Conservation (phyloP, 2,329 filamentous ascomycete species). For the Emergomyces orientalis region DNA sequence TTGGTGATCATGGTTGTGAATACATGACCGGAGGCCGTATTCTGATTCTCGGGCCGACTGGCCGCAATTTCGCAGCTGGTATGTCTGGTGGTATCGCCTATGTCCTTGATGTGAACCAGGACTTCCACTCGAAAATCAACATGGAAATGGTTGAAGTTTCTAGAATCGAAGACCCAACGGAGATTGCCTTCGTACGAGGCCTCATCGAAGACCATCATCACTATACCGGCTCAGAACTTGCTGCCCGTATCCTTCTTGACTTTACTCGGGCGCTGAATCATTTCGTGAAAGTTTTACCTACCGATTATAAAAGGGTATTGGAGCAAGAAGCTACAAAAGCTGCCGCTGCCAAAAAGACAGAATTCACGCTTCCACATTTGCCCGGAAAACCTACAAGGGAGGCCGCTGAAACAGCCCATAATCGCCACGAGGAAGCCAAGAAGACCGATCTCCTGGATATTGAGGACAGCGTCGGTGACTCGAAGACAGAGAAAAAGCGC, state of each 20-base stretch:
- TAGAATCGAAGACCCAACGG: constrained; percentile 69
- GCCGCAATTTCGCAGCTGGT: constrained; percentile 93
- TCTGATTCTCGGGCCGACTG: constrained; percentile 75
- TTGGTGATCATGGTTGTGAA: constrained; percentile 93
- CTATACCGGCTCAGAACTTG: constrained; percentile 92
- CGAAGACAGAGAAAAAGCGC: constrained; percentile 79
- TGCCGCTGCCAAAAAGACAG: constrained; percentile 71
- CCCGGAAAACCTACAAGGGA: constrained; percentile 42
- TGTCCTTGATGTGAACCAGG: constrained; percentile 76
- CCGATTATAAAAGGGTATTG: constrained; percentile 91
- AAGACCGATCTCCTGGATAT: constrained; percentile 72
- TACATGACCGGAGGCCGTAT: constrained; percentile 98
- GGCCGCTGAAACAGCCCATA: constrained; percentile 44
- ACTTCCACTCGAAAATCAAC: constrained; percentile 91
- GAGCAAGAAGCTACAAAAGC: constrained; percentile 77
- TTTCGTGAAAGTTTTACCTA: constrained; percentile 87
- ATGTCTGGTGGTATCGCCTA: constrained; percentile 99
- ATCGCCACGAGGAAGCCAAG: constrained; percentile 54
- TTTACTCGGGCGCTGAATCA: constrained; percentile 83
- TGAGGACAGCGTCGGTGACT: constrained; percentile 81
- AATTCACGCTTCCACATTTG: constrained; percentile 71
- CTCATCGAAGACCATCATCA: constrained; percentile 95
- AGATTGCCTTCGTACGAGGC: constrained; percentile 83
- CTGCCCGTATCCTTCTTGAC: constrained; percentile 86
- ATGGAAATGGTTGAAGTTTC: constrained; percentile 94